Conservation (phyloP, 108 stramenopile species). For the Pinguiococcus pyrenoidosus region DNA sequence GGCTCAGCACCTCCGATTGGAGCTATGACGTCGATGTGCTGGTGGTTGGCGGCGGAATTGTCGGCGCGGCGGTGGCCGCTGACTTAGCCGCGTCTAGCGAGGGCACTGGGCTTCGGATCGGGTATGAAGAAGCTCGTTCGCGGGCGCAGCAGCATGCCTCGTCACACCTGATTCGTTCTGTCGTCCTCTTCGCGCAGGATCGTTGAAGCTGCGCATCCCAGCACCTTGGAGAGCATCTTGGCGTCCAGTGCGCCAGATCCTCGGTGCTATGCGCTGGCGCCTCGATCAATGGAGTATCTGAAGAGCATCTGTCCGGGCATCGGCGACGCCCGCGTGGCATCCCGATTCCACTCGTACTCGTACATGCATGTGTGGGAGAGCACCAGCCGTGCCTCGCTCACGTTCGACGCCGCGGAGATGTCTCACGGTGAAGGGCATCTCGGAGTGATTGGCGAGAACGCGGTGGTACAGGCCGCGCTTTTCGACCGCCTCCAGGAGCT, state of each 20-base stretch:
- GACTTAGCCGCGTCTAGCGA: too few species aligned
- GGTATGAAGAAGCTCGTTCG: too few species aligned
- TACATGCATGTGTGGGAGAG: conserved; percentile 25
- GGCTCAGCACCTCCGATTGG: too few species aligned
- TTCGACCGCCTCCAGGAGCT: conserved; percentile 5
- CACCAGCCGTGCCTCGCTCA: conserved; percentile 7
- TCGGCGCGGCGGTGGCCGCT: conserved; percentile 14
- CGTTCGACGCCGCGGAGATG: conserved; percentile 5
- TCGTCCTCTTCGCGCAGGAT: too few species aligned
- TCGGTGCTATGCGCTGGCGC: conserved; percentile 25
- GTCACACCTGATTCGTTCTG: too few species aligned
- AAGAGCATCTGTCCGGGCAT: conserved; percentile 18
- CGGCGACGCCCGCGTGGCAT: not conserved
- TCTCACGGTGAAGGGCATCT: not conserved
- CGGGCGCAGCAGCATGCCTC: too few species aligned
- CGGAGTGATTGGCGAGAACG: conserved; percentile 12
- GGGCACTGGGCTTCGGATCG: too few species aligned
- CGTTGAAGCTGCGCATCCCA: too few species aligned
- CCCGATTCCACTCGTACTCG: conserved; percentile 6
- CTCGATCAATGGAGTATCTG: conserved; percentile 13
- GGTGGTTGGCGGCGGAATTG: conserved; percentile 21
- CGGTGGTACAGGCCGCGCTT: conserved; percentile 8
- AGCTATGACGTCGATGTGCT: conserved; percentile 20
- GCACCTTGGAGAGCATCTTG: too few species aligned
- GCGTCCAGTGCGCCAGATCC: conserved; percentile 22